Evolutionary conservation across 2,329 filamentous ascomycete genomes (phyloP).

Genomic region (Monilinia fructicola): DNA sequence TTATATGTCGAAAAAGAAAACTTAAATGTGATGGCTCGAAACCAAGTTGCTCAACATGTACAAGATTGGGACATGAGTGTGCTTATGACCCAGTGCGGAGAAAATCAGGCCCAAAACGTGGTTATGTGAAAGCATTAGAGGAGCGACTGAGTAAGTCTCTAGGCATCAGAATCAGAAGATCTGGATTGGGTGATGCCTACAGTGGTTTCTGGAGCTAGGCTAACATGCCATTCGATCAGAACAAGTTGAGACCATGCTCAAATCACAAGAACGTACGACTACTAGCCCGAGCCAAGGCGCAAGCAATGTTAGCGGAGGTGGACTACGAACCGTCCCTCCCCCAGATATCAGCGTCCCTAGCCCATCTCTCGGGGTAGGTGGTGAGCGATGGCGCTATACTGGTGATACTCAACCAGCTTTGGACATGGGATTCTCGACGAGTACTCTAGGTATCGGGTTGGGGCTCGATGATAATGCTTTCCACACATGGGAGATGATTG

Average conservation of each 20-base stretch:
- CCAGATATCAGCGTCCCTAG: constrained; percentile 48
- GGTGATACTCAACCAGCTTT: constrained; percentile 52
- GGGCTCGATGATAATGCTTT: constrained; percentile 56
- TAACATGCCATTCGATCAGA: constrained; percentile 50
- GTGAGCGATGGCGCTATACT: constrained; percentile 55
- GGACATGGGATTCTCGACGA: constrained; percentile 56
- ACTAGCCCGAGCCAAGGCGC: constrained; percentile 26
- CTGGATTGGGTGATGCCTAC: constrained; percentile 25
- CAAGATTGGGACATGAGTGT: constrained; percentile 63
- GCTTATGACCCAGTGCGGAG: constrained; percentile 68
- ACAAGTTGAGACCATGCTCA: constrained; percentile 89
- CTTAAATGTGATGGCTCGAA: constrained; percentile 67
- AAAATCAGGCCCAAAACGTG: constrained; percentile 70
- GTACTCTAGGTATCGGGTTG: constrained; percentile 48
- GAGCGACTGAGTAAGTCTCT: constrained; percentile 78
- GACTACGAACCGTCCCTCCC: constrained; percentile 35
- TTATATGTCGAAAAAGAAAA: constrained; percentile 90
- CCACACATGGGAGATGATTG: constrained; percentile 75
- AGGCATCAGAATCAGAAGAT: not conserved
- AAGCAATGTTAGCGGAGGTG: constrained; percentile 30
- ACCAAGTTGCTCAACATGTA: constrained; percentile 67
- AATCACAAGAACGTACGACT: constrained; percentile 64
- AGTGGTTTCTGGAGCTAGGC: not conserved
- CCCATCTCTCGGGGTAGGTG: constrained; percentile 51
- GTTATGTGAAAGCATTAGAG: constrained; percentile 73